phyloP scores from a whole-genome alignment of 1,139 yeast genomes.

The Sugiyamaella japonica region DNA sequence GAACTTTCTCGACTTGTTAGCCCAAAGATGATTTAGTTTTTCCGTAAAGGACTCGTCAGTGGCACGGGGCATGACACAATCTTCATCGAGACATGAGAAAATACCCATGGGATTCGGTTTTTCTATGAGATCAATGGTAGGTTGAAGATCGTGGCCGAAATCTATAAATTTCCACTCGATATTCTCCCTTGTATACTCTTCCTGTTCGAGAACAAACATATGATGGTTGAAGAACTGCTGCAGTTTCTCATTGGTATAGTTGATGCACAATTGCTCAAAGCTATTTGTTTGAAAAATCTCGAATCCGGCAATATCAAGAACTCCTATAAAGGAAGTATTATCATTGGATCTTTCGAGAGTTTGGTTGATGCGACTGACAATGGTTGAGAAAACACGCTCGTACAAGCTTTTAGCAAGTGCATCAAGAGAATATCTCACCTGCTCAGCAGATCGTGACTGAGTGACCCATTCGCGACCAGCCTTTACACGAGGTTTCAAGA shows the following conservation, averaged over 20 bases:
- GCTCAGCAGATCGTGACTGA: conserved; percentile 76
- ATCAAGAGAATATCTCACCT: conserved; percentile 79
- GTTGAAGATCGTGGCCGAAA: conserved; percentile 94
- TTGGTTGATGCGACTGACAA: conserved; percentile 76
- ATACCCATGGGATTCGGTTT: conserved; percentile 74
- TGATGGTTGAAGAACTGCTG: conserved; percentile 98
- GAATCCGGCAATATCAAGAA: conserved; percentile 95
- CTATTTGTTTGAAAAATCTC: conserved; percentile 91
- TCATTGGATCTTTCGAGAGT: conserved; percentile 51
- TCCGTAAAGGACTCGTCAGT: conserved; percentile 82
- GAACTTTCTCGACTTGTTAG: conserved; percentile 58
- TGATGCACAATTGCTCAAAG: conserved; percentile 94
- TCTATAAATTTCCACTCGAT: conserved; percentile 97
- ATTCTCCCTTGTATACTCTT: conserved; percentile 88
- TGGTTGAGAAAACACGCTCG: conserved; percentile 76
- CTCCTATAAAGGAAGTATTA: conserved; percentile 74
- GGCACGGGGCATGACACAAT: conserved; percentile 91
- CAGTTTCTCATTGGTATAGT: conserved; percentile 91
- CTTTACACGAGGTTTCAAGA: conserved; percentile 79
- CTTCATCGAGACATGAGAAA: conserved; percentile 89
- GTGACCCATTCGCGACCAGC: conserved; percentile 89
- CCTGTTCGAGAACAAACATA: conserved; percentile 94
- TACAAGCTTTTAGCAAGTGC: conserved; percentile 86
- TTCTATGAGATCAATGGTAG: conserved; percentile 91
- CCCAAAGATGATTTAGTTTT: conserved; percentile 67